A percentile compares a stretch with the other conserved stretches of the same genome.
These are phyloP conservation scores for Elaphomyces granulatus DNA, from an alignment of 495 filamentous ascomycete genomes.

Conservation along the genomic window DNA sequence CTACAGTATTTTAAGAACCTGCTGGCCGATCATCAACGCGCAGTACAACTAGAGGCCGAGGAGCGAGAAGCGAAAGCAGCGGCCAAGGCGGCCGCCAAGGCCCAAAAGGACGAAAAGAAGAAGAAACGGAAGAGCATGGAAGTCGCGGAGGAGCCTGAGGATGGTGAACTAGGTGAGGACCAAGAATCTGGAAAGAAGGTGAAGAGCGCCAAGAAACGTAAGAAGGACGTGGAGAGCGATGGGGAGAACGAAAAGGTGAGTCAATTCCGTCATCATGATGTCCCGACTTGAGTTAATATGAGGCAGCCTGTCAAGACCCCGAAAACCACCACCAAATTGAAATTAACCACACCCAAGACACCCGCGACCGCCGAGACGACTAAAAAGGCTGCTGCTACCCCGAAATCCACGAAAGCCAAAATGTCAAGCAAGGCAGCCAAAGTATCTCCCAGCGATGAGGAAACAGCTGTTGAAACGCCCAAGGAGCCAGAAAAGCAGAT, in stretches of 20 bases:
- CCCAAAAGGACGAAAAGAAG: slow-evolving; percentile 43
- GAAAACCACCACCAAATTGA: slow-evolving; percentile 42
- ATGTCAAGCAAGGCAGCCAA: neutral
- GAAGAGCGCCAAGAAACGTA: slow-evolving; percentile 49
- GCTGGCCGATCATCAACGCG: slow-evolving; percentile 43
- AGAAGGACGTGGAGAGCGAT: slow-evolving; percentile 50
- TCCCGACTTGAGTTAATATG: slow-evolving; percentile 5
- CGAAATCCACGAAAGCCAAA: slow-evolving; percentile 25
- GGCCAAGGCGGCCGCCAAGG: slow-evolving; percentile 45
- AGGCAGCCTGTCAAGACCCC: slow-evolving; percentile 41
- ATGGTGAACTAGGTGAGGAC: slow-evolving; percentile 65
- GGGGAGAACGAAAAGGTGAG: slow-evolving; percentile 55
- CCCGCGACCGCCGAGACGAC: slow-evolving; percentile 34
- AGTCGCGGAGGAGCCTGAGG: slow-evolving; percentile 41
- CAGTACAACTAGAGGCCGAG: slow-evolving; percentile 45
- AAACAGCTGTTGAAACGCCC: slow-evolving; percentile 23
- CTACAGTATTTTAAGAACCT: slow-evolving; percentile 65
- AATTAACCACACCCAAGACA: slow-evolving; percentile 38
- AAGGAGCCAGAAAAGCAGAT: slow-evolving; percentile 41
- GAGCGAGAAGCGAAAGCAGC: slow-evolving; percentile 43
- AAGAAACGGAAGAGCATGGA: slow-evolving; percentile 50
- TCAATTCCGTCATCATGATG: neutral
- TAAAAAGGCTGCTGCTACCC: slow-evolving; percentile 32
- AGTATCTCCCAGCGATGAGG: slow-evolving; percentile 25
- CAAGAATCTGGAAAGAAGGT: slow-evolving; percentile 37